Percentiles rank a stretch among this genome's conserved stretches.
Conservation (phyloP, 306 rosid species). For the Cucurbita maxima region DNA sequence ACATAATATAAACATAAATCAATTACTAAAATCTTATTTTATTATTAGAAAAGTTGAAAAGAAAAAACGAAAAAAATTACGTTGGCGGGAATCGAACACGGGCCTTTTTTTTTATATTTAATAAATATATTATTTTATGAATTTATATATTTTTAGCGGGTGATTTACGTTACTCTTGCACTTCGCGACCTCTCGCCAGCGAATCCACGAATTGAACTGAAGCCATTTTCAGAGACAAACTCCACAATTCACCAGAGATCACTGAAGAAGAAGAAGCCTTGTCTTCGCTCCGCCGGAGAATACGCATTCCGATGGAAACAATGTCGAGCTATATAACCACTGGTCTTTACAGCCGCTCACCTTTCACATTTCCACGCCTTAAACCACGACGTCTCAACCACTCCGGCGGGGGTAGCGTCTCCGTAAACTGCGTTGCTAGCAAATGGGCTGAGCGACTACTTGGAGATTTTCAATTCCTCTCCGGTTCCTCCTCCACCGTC, state of each 20-base stretch:
- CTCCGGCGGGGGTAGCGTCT: conserved; percentile 1
- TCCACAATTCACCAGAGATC: neutral
- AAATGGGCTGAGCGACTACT: conserved; percentile 94
- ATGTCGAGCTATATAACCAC: conserved; percentile 28
- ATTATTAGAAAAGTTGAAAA: too few species aligned
- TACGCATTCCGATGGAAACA: conserved; percentile 29
- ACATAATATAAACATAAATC: too few species aligned
- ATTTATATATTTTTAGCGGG: too few species aligned
- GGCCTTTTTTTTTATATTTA: too few species aligned
- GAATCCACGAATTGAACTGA: neutral
- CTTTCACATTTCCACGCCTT: conserved; percentile 2
- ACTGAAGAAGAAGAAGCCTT: neutral
- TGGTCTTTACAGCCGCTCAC: conserved; percentile 25
- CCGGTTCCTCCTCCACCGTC: conserved; percentile 39
- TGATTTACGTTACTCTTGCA: too few species aligned
- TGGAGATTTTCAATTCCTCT: conserved; percentile 76
- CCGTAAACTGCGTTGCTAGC: conserved; percentile 47
- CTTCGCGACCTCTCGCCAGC: too few species aligned
- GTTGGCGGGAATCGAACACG: conserved; percentile 43
- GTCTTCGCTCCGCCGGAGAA: neutral
- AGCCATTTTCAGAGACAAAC: neutral
- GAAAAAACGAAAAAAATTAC: neutral
- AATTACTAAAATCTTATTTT: too few species aligned
- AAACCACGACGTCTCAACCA: conserved; percentile 18
- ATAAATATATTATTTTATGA: too few species aligned